Evolutionary conservation across 2,329 filamentous ascomycete genomes (phyloP), one percentile per base, ranked within the genome.

Genomic region (Chrysoporthe cubensis): DNA sequence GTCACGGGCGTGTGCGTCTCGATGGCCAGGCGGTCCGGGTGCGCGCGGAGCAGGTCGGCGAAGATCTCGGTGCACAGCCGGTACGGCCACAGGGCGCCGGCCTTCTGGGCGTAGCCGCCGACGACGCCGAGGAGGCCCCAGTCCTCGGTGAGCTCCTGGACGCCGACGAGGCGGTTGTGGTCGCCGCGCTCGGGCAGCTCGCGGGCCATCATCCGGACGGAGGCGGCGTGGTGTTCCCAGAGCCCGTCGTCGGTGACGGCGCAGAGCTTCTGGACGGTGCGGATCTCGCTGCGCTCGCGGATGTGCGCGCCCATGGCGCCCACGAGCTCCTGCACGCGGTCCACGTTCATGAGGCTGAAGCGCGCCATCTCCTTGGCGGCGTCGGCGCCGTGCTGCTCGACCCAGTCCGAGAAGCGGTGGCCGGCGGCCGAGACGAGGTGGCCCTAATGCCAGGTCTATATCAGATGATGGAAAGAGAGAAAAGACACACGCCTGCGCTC

Each of bases 1-100:
- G 42, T 46, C 21, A 64, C 68, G 2, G 68, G 68, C 18, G 68
- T 66, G 26, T 21, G 7, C 3, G 63, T 69, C 58, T 66, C 58
- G 43, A 61, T 61, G 37, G 58, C 21, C 21, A 61, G 42, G 43
- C 58, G 58, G 58, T 44, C 42, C 3, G 40, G 42, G 21, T 61
- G 42, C 6, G 42, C 42, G 14, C 37, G 46, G 0, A 61, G 13
- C 4, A 61, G 58, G 43, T 16, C n/a, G 11, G 58, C 26, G 32
- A 46, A 61, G 40, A 61, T 46, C 40, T 61, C 58, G 42, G 58
- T 61, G 58, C 58, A 61, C 21, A 61, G 42, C 9, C 58, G 26
- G 58, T 61, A 61, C 16, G 58, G 58, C 58, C 58, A 61, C 58
- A 61, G 42, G 32, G 58, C 58, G 58, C 58, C 58, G 4, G 58